Conservation (phyloP, 352 stramenopile species). For the Pythium sp. region DNA sequence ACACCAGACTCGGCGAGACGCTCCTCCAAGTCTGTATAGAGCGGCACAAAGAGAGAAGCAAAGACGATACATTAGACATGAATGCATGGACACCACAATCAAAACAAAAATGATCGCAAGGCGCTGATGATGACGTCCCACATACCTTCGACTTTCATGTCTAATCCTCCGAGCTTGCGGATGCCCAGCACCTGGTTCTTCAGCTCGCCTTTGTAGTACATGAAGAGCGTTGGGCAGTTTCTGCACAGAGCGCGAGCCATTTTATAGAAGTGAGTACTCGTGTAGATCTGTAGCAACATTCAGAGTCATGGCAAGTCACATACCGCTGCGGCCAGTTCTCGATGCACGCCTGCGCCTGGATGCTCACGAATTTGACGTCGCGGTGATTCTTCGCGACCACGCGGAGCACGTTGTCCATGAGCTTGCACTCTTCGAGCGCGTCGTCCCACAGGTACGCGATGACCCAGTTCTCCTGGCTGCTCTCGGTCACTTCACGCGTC, state of each 20-base stretch:
- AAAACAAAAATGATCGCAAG: conserved; percentile 14
- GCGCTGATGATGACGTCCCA: background rate
- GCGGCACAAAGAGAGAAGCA: no score
- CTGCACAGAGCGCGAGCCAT: conserved; percentile 16
- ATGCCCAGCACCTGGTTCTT: conserved; percentile 89
- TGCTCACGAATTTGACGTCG: conserved; percentile 93
- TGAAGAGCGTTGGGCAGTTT: conserved; percentile 92
- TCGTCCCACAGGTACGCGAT: conserved; percentile 90
- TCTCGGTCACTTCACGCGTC: conserved; percentile 90
- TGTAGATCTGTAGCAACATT: background rate
- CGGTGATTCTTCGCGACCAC: conserved; percentile 82
- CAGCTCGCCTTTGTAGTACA: conserved; percentile 89
- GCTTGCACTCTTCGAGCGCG: conserved; percentile 85
- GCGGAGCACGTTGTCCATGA: conserved; percentile 88
- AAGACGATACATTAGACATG: background rate
- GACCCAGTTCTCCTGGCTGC: conserved; percentile 86
- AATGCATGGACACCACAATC: background rate
- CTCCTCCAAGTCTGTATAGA: conserved; percentile 79
- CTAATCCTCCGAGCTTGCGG: conserved; percentile 82
- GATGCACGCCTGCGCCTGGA: conserved; percentile 87
- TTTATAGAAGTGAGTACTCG: background rate
- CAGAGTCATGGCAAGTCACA: background rate
- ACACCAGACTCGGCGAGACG: conserved; percentile 77
- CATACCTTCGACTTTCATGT: conserved; percentile 84
- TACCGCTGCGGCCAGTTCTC: conserved; percentile 89